A percentile compares a stretch with the other conserved stretches of the same genome.
phyloP scores from a whole-genome alignment of 2,329 filamentous ascomycete genomes.

The Ophiostoma triangulosporum region DNA sequence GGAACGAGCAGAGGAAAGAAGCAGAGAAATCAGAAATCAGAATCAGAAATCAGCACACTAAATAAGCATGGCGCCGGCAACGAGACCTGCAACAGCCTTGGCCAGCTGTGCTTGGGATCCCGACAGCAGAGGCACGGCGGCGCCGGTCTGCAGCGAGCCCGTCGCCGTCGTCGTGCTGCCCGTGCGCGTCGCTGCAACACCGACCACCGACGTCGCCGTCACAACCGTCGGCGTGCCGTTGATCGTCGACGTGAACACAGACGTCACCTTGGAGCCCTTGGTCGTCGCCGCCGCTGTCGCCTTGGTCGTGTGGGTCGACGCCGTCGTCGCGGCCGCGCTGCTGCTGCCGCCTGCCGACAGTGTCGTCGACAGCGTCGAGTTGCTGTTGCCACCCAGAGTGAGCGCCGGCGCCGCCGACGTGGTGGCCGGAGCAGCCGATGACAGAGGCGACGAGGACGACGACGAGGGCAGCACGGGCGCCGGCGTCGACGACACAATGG shows the following conservation, averaged over 20 bases:
- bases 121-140: slow-evolving; percentile 7
- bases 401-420: slow-evolving; percentile 10
- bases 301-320: background rate
- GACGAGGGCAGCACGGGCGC: slow-evolving; percentile 9
- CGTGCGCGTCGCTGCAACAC: slow-evolving; percentile 21
- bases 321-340: background rate
- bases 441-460: slow-evolving; percentile 8
- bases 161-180: slow-evolving; percentile 22
- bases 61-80: slow-evolving; percentile 13
- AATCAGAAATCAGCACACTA: too few relatives aligned
- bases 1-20: background rate
- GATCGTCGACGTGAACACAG: slow-evolving; percentile 33
- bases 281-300: background rate
- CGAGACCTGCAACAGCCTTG: slow-evolving; percentile 13
- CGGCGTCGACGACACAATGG: slow-evolving; percentile 13
- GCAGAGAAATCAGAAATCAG: too few relatives aligned
- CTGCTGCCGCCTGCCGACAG: background rate
- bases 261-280: slow-evolving; percentile 14
- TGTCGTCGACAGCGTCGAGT: background rate
- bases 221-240: slow-evolving; percentile 32
- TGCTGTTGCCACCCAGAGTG: too few relatives aligned
- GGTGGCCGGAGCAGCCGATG: background rate
- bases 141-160: slow-evolving; percentile 20
- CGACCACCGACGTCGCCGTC: slow-evolving; percentile 37
- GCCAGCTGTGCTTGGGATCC: slow-evolving; percentile 5